Evolutionary conservation across 2,329 filamentous ascomycete genomes (phyloP).

Genomic region (Septoria petroselini): DNA sequence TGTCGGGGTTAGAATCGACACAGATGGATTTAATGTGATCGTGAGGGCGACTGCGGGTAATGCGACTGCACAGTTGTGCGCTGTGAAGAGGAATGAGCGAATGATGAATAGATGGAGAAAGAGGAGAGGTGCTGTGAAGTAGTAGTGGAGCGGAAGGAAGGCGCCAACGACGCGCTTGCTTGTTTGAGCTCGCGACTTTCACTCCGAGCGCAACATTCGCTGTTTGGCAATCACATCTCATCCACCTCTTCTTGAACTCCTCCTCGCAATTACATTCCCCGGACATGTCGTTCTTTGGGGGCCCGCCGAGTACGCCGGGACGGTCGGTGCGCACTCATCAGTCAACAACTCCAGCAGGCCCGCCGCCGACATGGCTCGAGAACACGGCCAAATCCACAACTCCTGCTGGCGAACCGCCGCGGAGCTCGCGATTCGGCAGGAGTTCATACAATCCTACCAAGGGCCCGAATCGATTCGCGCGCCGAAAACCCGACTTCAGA

Average conservation of each 20-base stretch:
- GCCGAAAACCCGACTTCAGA: slow-evolving; percentile 32
- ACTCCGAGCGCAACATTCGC: not conserved
- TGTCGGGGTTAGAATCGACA: no score
- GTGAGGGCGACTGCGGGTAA: no score
- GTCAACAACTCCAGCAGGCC: slow-evolving; percentile 40
- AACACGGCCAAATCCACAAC: slow-evolving; percentile 36
- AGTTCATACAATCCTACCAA: slow-evolving; percentile 35
- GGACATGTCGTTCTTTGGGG: slow-evolving; percentile 22
- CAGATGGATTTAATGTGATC: no score
- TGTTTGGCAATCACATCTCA: not conserved
- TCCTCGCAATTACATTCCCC: not conserved
- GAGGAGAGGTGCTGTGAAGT: no score
- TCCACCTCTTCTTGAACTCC: not conserved
- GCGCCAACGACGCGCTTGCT: no score
- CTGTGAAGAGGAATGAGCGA: no score
- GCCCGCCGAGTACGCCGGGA: slow-evolving; percentile 31
- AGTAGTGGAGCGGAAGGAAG: no score
- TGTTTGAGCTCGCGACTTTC: not conserved
- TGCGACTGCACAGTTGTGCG: no score
- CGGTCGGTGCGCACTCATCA: slow-evolving; percentile 30
- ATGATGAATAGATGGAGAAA: no score
- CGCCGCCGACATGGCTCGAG: slow-evolving; percentile 35
- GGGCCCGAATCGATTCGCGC: slow-evolving; percentile 31
- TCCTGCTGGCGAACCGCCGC: slow-evolving; percentile 37
- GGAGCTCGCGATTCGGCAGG: slow-evolving; percentile 32